Evolutionary conservation across 2,329 filamentous ascomycete genomes (phyloP).

Genomic region (Botrytis pseudocinerea): DNA sequence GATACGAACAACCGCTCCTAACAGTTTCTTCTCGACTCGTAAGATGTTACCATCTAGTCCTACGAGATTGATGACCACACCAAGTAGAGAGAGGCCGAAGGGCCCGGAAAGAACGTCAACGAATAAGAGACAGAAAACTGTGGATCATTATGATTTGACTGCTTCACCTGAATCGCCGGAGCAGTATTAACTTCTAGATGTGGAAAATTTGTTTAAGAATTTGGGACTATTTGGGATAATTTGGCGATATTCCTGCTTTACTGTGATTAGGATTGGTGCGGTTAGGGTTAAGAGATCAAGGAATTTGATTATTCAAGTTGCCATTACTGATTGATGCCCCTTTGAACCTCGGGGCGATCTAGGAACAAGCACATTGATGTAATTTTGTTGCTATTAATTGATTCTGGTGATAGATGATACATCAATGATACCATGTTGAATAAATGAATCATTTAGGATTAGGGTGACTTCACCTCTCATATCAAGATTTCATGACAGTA

Average conservation of each 20-base stretch:
- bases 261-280: not conserved
- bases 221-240: too few relatives aligned
- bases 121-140: not conserved
- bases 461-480: not conserved
- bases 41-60: not conserved
- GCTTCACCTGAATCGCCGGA: not conserved
- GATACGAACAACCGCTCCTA: not conserved
- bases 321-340: not conserved
- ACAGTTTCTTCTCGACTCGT: not conserved
- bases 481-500: too few relatives aligned
- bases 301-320: not conserved
- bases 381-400: not conserved
- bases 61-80: not conserved
- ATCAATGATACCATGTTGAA: not conserved
- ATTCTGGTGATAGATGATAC: not conserved
- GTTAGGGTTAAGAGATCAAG: not conserved
- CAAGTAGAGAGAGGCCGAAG: not conserved
- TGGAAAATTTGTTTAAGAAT: not conserved
- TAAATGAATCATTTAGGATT: not conserved
- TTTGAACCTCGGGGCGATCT: not conserved
- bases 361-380: not conserved
- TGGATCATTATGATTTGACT: not conserved
- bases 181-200: not conserved
- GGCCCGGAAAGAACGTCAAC: too few relatives aligned
- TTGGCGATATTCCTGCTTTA: not conserved